Base-by-base conservation (phyloP, 2,329 filamentous ascomycete genomes). In the Aspergillus melleus region DNA sequence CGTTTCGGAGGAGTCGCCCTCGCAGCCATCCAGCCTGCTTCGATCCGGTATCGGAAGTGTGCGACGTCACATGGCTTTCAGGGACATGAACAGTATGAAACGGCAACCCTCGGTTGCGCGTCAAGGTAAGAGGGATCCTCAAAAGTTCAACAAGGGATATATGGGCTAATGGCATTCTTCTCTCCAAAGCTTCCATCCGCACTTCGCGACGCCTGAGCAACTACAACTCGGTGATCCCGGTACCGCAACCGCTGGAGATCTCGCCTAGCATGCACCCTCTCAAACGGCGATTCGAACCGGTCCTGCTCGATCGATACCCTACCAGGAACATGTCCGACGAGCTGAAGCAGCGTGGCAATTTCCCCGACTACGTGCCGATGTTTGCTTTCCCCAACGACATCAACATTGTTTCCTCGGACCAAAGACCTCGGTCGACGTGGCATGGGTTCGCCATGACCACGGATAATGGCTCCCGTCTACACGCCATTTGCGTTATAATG, bases 321-420 rank as follows among this genome's bases (percentile, higher is more conserved):
- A 89, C 92, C 16, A 91, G 92, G 73, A 86, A 87, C 64, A 90
- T 92, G 72, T 83, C 87, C 22, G 92, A 96, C 60, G 93, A 97
- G 67, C 77, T 90, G 54, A 86, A 90, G 67, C 85, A 90, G 69
- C 85, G 95, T 70, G 92, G 92, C 56, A 88, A 86, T 59, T 98
- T 99, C 72, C 95, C 95, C 0, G 95, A 99, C 73, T 99, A 97
- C 70, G 92, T 99, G 19, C 95, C 95, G 58, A 98, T 99, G 95
- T 99, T 99, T 76, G 93, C 95, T 56, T 99, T 98, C 70, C 95
- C 95, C 50, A 97, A 98, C 76, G 95, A 99, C 75, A 95, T 99
- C 68, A 92, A 92, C 64, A 95, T 99, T 55, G 91, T 98, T 10
- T 97, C 95, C 1, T 93, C 93, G 1, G 95, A 99, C 71, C 92